phyloP scores from a whole-genome alignment of 2,329 filamentous ascomycete species.

The Fusarium pseudocircinatum region DNA sequence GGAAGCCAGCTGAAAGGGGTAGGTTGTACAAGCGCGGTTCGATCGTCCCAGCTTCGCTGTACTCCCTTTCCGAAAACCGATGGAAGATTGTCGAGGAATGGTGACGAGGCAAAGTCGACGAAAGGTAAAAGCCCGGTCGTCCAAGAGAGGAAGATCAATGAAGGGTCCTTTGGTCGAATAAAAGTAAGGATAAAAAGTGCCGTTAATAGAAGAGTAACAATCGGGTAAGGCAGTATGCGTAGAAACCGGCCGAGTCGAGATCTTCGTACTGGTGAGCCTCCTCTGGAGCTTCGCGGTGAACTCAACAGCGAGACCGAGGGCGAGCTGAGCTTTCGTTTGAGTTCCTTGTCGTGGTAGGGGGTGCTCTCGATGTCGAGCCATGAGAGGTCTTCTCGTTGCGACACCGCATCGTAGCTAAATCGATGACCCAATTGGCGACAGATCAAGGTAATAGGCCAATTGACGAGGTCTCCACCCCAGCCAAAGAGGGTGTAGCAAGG shows the following conservation, averaged over 20 bases:
- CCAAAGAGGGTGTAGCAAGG: slow-evolving; percentile 23
- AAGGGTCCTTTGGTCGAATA: slow-evolving; percentile 42
- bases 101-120: slow-evolving; percentile 46
- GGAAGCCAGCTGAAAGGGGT: slow-evolving; percentile 41
- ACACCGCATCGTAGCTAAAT: background rate
- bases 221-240: background rate
- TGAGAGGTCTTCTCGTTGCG: slow-evolving; percentile 10
- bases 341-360: background rate
- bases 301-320: background rate
- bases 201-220: slow-evolving; percentile 26
- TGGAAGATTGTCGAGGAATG: slow-evolving; percentile 36
- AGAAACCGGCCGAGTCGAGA: background rate
- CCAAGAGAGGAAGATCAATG: slow-evolving; percentile 49
- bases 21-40: slow-evolving; percentile 40
- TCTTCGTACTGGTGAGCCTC: background rate
- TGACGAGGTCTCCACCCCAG: slow-evolving; percentile 39
- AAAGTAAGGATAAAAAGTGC: background rate
- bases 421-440: background rate
- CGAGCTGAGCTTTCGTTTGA: background rate
- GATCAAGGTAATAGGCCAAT: slow-evolving; percentile 32
- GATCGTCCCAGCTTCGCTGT: slow-evolving; percentile 39
- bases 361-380: slow-evolving; percentile 37
- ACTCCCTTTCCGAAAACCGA: slow-evolving; percentile 36
- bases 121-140: slow-evolving; percentile 46
- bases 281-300: background rate